Base-by-base conservation (phyloP, 176 grass and related monocot species). In the Tillandsia leiboldiana region DNA sequence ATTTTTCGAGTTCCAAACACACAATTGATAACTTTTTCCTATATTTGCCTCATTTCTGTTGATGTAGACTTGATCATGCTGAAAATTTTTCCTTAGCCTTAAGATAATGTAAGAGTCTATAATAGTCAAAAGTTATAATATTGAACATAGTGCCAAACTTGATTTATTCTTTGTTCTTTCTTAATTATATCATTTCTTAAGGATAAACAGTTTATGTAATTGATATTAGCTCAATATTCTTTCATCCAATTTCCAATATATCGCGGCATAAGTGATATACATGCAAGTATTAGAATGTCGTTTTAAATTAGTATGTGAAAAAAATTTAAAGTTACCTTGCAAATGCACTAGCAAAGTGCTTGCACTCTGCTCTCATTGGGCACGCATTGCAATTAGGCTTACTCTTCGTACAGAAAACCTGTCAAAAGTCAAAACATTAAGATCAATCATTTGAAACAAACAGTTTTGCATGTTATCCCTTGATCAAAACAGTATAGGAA, bases 351-450 rank as follows among this genome's bases (percentile, higher is more conserved):
- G 91, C 87, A 53, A 96, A 96, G 71, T 96, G 91, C 82, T 85
- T 96, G 67, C 91, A 96, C 56, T 88, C 85, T 75, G 85, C 91
- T 88, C 87, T 83, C 87, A 96, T 88, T 50, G 91, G 91, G 68
- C 87, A 96, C 74, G 91, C 69, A 83, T 96, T 91, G 73, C 87
- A 96, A 74, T 96, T 96, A 65, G 91, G 87, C 72, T 88, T 96
- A 77, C 69, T 91, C 84, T 96, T 96, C 51, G 85, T 83, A 70
- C 87, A 96, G 51, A 96, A 96, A 72, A 96, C 85, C 87, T 96
- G 71, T 53, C 50, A 52, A 26, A 48, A 52, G 66, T 65, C 3
- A 17, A 58, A 78, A 76, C 2, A 15, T 8, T 62, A 65, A 28
- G 24, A 77, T 53, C 78, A 28, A 71, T 17, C 64, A 59, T 77